A percentile compares a stretch with the other conserved stretches of the same genome.
These are phyloP conservation scores for Ichthyophthirius multifiliis DNA, from an alignment of 169 alveolate genomes.

Conservation along the genomic window DNA sequence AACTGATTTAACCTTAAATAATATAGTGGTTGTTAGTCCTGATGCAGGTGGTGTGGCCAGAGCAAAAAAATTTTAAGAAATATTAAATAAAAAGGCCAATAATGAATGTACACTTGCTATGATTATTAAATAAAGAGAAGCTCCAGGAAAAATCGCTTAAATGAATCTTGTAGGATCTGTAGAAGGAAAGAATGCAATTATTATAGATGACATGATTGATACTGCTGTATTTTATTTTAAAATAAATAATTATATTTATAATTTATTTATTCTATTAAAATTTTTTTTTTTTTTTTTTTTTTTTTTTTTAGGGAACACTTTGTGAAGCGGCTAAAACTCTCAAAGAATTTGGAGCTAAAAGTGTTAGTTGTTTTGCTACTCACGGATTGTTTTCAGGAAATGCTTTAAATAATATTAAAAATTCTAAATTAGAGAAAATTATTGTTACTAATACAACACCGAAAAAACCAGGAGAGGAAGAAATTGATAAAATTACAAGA, in stretches of 20 bases:
- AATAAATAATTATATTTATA: too few species aligned
- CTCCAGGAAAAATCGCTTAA: slow-evolving; percentile 81
- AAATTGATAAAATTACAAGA: slow-evolving; percentile 64
- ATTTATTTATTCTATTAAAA: background rate
- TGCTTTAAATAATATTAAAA: slow-evolving; percentile 85
- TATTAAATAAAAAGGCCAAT: slow-evolving; percentile 30
- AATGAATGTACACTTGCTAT: slow-evolving; percentile 22
- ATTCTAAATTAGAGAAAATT: slow-evolving; percentile 84
- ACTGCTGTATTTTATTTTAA: slow-evolving; percentile 90
- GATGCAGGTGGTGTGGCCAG: slow-evolving; percentile 94
- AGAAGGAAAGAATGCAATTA: slow-evolving; percentile 90
- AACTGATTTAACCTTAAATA: slow-evolving; percentile 44
- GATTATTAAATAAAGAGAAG: slow-evolving; percentile 52
- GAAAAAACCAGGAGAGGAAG: slow-evolving; percentile 56
- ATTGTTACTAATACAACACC: slow-evolving; percentile 91
- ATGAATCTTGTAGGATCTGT: slow-evolving; percentile 95
- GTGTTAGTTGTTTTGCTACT: slow-evolving; percentile 95
- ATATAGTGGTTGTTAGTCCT: slow-evolving; percentile 93
- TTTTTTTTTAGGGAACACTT: slow-evolving; percentile 85
- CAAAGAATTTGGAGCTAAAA: slow-evolving; percentile 91
- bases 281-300: background rate
- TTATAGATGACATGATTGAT: slow-evolving; percentile 97
- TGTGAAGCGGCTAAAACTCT: slow-evolving; percentile 94
- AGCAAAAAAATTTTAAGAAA: slow-evolving; percentile 87
- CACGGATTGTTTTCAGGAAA: slow-evolving; percentile 94